Evolutionary conservation across 768 basidiomycete genomes (phyloP), one percentile per base, ranked within the genome.

Genomic region (Hygrophorus russula): DNA sequence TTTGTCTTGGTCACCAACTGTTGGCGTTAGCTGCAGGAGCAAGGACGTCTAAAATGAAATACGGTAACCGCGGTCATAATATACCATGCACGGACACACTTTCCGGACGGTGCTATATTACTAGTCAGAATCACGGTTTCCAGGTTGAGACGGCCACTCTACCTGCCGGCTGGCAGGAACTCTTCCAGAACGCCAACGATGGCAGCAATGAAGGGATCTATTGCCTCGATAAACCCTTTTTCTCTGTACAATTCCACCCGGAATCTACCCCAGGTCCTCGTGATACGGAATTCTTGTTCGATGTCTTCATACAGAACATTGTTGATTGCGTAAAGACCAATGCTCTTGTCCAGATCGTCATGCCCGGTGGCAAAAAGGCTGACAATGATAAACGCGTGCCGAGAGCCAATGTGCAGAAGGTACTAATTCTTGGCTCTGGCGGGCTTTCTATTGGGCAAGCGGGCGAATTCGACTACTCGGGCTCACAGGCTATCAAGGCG

Each of bases 381-480:
- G 89, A 90, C 48, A 94, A 93, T 62, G 82, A 83, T 50, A 69
- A 57, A 62, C 78, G 71, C 42, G 68, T 73, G 33, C 86, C 82
- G 40, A 80, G 79, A 48, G 74, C 73, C 45, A 73, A 82, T 48
- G 90, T 96, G 41, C 78, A 75, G 54, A 99, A 99, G 66, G 93
- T 99, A 42, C 73, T 99, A 53, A 90, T 99, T 51, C 80, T 99
- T 40, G 96, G 96, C 37, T 97, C 94, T 5, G 96, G 96, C 20
- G 96, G 96, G 50, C 69, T 99, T 14, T 97, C 93, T 9, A 99
- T 99, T 51, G 96, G 96, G 39, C 96, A 99, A 59, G 96, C 96
- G 0, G 96, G 96, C 52, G 96, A 99, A 63, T 99, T 99, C 65
- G 96, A 99, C 65, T 99, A 99, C 67, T 98, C 96, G 0, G 96